Percentiles rank a stretch among this genome's conserved stretches.
Conservation (phyloP, 2,329 filamentous ascomycete species). For the Colletotrichum magnum region DNA sequence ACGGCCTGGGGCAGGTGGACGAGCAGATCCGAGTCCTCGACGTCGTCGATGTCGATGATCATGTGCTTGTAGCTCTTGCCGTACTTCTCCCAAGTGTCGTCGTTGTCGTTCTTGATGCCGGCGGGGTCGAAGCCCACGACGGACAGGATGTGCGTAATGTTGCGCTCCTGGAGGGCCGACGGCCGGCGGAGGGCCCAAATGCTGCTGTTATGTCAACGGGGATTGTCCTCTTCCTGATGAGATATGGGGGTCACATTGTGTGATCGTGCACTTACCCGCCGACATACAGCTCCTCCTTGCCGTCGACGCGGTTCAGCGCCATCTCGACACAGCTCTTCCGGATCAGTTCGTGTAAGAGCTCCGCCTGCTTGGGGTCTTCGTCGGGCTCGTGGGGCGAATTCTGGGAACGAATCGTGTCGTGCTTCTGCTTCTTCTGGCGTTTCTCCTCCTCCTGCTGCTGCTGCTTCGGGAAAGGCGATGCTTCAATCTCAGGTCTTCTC, state of each 20-base stretch:
- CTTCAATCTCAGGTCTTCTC: not conserved
- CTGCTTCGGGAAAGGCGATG: not conserved
- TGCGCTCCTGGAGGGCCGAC: conserved; percentile 76
- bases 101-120: conserved; percentile 63
- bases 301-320: conserved; percentile 59
- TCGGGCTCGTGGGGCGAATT: too few relatives aligned
- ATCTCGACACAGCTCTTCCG: conserved; percentile 53
- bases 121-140: conserved; percentile 72
- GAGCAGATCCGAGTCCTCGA: conserved; percentile 89
- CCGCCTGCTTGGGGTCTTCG: conserved; percentile 2
- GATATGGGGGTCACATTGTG: too few relatives aligned
- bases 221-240: conserved; percentile 7
- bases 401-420: not conserved
- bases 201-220: conserved; percentile 59
- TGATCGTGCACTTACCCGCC: conserved; percentile 51
- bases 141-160: conserved; percentile 93
- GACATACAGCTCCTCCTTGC: conserved; percentile 57
- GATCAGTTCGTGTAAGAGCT: conserved; percentile 33
- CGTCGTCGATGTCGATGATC: conserved; percentile 89
- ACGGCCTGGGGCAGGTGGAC: conserved; percentile 84
- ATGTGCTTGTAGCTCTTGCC: conserved; percentile 78
- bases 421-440: not conserved
- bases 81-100: conserved; percentile 64
- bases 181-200: conserved; percentile 84
- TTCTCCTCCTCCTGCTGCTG: not conserved